These are phyloP conservation scores for Gonapodya prolifera DNA, from an alignment of 192 early-diverging fungal genomes.

Conservation along the genomic window DNA sequence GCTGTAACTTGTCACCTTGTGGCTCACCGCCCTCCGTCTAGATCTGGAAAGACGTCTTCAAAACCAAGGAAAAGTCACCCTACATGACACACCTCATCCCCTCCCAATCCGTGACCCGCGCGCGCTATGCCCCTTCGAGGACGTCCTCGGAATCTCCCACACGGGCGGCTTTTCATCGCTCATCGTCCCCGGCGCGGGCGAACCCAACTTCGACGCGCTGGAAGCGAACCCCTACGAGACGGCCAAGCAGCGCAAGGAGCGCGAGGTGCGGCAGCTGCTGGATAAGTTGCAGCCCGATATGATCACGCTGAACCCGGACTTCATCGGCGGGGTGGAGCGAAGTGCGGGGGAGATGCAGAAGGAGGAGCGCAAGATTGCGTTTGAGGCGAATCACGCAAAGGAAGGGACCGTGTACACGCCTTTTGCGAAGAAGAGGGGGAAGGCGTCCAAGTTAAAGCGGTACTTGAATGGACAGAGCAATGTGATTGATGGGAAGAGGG, in stretches of 20 bases:
- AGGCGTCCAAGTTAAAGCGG: constrained; percentile 61
- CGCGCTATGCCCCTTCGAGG: constrained; percentile 88
- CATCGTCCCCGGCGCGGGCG: constrained; percentile 84
- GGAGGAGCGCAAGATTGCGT: constrained; percentile 45
- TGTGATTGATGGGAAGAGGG: constrained; percentile 60
- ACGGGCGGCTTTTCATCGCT: constrained; percentile 60
- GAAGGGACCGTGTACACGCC: constrained; percentile 32
- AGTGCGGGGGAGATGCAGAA: constrained; percentile 40
- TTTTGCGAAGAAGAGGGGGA: constrained; percentile 48
- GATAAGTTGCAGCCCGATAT: constrained; percentile 94
- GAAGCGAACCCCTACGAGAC: constrained; percentile 91
- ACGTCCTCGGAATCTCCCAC: constrained; percentile 82
- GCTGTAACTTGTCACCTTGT: constrained; percentile 6
- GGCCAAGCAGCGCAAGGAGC: constrained; percentile 70
- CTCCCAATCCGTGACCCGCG: no score
- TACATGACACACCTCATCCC: constrained; percentile 76
- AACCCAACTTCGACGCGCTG: constrained; percentile 91
- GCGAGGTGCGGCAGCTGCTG: constrained; percentile 74
- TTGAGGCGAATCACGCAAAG: constrained; percentile 31
- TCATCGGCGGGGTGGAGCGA: constrained; percentile 68
- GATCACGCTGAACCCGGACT: constrained; percentile 70
- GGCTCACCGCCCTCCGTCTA: constrained; percentile 4
- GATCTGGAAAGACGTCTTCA: constrained; percentile 82
- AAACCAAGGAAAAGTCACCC: constrained; percentile 58
- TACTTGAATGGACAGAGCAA: constrained; percentile 74